phyloP scores from a whole-genome alignment of 164 flowering plant genomes.

The Berberis vulgaris region DNA sequence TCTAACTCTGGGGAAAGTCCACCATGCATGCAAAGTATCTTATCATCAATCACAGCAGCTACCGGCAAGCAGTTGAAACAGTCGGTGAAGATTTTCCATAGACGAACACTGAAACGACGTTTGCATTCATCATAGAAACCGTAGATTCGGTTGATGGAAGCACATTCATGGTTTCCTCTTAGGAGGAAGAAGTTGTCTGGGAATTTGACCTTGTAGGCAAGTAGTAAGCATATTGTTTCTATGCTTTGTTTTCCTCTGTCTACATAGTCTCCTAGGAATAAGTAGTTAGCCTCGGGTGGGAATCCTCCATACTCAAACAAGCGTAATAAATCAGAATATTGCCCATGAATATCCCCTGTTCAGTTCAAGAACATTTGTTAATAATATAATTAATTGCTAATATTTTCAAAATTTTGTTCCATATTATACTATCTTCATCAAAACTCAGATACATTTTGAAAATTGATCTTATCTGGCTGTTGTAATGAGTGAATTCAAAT shows the following conservation, averaged over 20 bases:
- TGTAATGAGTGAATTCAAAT: too few relatives aligned
- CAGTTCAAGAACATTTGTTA: too few relatives aligned
- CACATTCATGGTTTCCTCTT: slow-evolving; percentile 8
- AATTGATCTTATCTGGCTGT: too few relatives aligned
- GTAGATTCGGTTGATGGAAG: slow-evolving; percentile 9
- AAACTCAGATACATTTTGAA: too few relatives aligned
- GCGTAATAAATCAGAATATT: slow-evolving; percentile 3
- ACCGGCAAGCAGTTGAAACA: slow-evolving; percentile 9
- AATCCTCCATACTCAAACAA: slow-evolving; percentile 4
- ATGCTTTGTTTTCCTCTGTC: slow-evolving; percentile 12
- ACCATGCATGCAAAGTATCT: slow-evolving; percentile 8
- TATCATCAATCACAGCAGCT: slow-evolving; percentile 8
- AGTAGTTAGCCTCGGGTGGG: slow-evolving; percentile 6
- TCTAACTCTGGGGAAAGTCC: slow-evolving; percentile 9
- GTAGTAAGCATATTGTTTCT: slow-evolving; percentile 6
- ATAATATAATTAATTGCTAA: too few relatives aligned
- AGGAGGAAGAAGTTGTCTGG: slow-evolving; percentile 10
- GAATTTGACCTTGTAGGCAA: slow-evolving; percentile 8
- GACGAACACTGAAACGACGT: slow-evolving; percentile 8
- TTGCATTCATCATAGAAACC: slow-evolving; percentile 11
- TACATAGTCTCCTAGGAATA: slow-evolving; percentile 10
- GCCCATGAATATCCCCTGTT: slow-evolving; percentile 8
- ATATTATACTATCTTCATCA: too few relatives aligned
- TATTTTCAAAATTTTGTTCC: too few relatives aligned
- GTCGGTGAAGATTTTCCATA: slow-evolving; percentile 7